Conservation (phyloP, 805 yeast species). For the Starmerella powellii region DNA sequence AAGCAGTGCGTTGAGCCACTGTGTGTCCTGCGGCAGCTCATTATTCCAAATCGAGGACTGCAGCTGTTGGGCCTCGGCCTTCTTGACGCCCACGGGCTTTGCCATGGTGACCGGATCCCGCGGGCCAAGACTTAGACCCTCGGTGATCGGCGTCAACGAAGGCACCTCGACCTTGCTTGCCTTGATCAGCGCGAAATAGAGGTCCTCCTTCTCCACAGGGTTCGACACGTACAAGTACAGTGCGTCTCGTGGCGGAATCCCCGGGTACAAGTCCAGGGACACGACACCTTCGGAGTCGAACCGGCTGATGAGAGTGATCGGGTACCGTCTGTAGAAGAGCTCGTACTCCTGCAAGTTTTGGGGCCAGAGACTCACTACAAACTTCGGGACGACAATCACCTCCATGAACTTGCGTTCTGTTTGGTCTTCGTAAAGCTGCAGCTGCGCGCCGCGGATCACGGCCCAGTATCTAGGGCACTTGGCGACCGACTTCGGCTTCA, state of each 20-base stretch:
- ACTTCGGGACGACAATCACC: conserved; percentile 63
- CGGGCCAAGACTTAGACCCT: conserved; percentile 16
- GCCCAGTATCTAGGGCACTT: conserved; percentile 27
- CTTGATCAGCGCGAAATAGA: conserved; percentile 76
- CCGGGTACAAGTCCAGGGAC: conserved; percentile 20
- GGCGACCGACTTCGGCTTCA: conserved; percentile 11
- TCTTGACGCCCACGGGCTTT: conserved; percentile 55
- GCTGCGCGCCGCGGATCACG: conserved; percentile 69
- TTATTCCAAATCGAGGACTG: conserved; percentile 70
- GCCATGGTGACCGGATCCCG: conserved; percentile 58
- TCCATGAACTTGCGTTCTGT: conserved; percentile 51
- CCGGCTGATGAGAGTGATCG: conserved; percentile 58
- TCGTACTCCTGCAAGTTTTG: conserved; percentile 59
- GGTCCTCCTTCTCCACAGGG: conserved; percentile 78
- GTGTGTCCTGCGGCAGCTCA: conserved; percentile 68
- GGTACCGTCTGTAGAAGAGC: conserved; percentile 65
- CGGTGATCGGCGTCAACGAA: neutral
- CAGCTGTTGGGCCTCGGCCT: conserved; percentile 57
- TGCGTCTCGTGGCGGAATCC: conserved; percentile 29
- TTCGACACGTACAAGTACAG: conserved; percentile 64
- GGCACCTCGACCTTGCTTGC: conserved; percentile 26
- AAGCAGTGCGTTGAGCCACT: conserved; percentile 80
- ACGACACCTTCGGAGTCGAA: conserved; percentile 26
- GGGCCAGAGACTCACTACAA: conserved; percentile 78
- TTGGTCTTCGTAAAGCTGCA: conserved; percentile 72